Base-by-base conservation (phyloP, 345 rosid species). In the Lepidium africanum region DNA sequence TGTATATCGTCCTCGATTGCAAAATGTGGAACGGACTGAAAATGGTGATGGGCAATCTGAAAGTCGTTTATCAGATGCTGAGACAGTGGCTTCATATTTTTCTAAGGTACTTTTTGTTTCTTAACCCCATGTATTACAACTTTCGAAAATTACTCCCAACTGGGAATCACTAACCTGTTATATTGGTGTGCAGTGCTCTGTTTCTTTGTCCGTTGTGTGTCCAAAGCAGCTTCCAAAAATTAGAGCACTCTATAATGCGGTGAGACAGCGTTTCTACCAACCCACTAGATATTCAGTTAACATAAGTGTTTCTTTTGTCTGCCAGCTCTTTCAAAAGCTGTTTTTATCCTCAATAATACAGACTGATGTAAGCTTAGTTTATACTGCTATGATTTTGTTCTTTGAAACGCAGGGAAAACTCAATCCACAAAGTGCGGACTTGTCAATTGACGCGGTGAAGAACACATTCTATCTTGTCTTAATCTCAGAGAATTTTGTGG, bases 171-270 rank as follows among this genome's bases (percentile, higher is more conserved):
- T 75, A 38, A 71, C 76, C 33, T 68, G 40, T 54, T 25, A 32
- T 77, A 56, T 78, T 66, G 67, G 60, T 51, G 50, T 81, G 77
- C 96, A 93, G 97, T 80, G 85, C 69, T 80, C 80, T 66, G 82
- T 91, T 69, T 89, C 97, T 78, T 79, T 94, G 52, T 89, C 97
- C 51, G 86, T 91, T 70, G 84, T 94, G 58, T 87, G 97, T 73
- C 97, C 96, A 69, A 87, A 86, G 80, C 91, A 81, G 85, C 97
- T 91, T 74, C 81, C 93, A 25, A 91, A 87, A 81, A 87, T 94
- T 48, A 84, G 74, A 75, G 80, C 88, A 43, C 86, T 94, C 75
- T 91, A 79, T 78, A 89, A 70, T 84, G 92, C 86, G 59, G 97
- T 93, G 81, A 84, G 97, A 71, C 78, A 55, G 54, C 41, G 1